phyloP scores from a whole-genome alignment of 2,329 filamentous ascomycete species.

The Penicillium psychrosexuale region DNA sequence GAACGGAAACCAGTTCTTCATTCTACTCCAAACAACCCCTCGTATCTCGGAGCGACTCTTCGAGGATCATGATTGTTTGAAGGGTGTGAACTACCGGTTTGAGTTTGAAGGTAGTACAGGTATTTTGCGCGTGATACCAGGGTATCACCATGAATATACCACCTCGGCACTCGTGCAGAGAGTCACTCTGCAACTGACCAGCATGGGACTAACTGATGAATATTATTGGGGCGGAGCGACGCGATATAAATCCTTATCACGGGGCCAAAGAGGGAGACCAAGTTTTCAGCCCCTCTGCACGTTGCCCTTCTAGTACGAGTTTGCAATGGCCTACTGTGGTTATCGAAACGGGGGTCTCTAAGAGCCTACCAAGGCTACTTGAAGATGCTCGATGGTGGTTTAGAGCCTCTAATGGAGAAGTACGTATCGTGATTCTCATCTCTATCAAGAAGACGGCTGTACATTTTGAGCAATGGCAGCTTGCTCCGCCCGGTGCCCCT shows the following conservation, averaged over 20 bases:
- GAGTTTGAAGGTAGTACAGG: background rate
- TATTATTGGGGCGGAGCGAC: too few relatives aligned
- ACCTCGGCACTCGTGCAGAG: too few relatives aligned
- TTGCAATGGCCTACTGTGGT: constrained; percentile 6
- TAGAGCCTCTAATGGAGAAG: background rate
- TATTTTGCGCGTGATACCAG: background rate
- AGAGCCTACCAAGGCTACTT: constrained; percentile 1
- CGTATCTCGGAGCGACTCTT: background rate
- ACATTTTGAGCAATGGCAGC: constrained; percentile 1
- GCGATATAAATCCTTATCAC: too few relatives aligned
- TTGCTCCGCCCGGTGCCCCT: background rate
- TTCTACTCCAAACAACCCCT: background rate
- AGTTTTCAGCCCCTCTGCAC: background rate
- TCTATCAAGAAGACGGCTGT: background rate
- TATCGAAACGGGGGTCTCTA: constrained; percentile 5
- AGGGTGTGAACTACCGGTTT: background rate
- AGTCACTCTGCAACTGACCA: too few relatives aligned
- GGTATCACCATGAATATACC: background rate
- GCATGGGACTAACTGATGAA: too few relatives aligned
- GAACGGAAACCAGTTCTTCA: background rate
- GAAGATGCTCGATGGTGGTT: constrained; percentile 7
- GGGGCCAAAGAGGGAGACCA: too few relatives aligned
- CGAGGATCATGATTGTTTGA: background rate
- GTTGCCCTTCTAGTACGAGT: background rate
- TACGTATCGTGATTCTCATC: constrained; percentile 3